Conservation (phyloP, 2,329 filamentous ascomycete genomes). For the Bipolaris sorokiniana region DNA sequence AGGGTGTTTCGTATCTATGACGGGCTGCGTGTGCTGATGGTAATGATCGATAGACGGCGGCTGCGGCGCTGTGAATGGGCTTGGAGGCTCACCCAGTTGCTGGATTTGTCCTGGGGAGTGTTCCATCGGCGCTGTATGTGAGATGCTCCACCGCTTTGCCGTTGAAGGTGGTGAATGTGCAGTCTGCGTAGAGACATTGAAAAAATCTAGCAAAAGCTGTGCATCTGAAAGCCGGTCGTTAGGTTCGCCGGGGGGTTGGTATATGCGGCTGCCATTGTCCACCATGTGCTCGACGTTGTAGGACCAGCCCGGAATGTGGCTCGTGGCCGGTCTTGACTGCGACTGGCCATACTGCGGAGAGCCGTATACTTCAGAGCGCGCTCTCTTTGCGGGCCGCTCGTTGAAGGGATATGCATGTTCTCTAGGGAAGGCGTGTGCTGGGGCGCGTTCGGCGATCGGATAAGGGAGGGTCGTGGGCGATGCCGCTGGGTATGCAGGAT, state of each 20-base stretch:
- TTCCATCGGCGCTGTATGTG: constrained; percentile 22
- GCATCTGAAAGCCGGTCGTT: constrained; percentile 52
- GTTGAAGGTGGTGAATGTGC: constrained; percentile 37
- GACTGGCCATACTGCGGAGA: constrained; percentile 49
- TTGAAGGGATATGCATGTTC: constrained; percentile 25
- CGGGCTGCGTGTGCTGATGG: constrained; percentile 18
- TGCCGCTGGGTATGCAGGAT: constrained; percentile 25
- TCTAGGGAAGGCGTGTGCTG: constrained; percentile 28
- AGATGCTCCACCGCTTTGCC: constrained; percentile 39
- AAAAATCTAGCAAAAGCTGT: constrained; percentile 55
- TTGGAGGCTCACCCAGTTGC: constrained; percentile 15
- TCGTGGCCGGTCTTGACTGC: constrained; percentile 54
- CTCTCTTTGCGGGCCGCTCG: constrained; percentile 64
- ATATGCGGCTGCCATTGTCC: constrained; percentile 43
- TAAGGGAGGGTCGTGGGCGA: constrained; percentile 30
- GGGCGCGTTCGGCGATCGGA: constrained; percentile 28
- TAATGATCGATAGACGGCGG: constrained; percentile 14
- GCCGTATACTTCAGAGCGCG: constrained; percentile 63
- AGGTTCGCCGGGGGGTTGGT: constrained; percentile 42
- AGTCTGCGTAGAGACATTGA: constrained; percentile 38
- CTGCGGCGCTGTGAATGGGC: constrained; percentile 16
- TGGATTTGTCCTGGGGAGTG: constrained; percentile 14
- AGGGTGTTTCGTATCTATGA: constrained; percentile 25
- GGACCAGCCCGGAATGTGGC: constrained; percentile 51
- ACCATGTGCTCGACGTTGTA: constrained; percentile 50